A percentile compares a stretch with the other conserved stretches of the same genome.
phyloP scores from a whole-genome alignment of 208 protist genomes.

The Willaertia magna region DNA sequence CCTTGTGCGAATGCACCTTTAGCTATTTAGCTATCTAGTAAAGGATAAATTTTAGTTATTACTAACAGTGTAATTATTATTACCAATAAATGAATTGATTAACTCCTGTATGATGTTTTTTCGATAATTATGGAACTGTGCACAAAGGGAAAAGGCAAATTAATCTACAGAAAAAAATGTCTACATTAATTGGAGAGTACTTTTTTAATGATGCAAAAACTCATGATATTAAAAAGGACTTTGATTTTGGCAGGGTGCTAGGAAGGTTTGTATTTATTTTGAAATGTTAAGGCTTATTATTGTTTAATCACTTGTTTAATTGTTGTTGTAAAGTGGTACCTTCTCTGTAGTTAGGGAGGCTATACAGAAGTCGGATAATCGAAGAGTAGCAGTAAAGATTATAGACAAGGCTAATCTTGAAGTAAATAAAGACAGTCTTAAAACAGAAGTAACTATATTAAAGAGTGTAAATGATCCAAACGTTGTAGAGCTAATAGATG shows the following conservation, averaged over 20 bases:
- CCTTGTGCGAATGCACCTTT: too few species aligned
- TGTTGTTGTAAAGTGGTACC: background rate
- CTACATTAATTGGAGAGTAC: background rate
- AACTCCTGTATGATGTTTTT: too few species aligned
- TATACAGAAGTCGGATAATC: background rate
- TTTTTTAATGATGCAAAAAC: background rate
- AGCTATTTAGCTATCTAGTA: too few species aligned
- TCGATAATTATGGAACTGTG: too few species aligned
- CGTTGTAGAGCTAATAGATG: constrained; percentile 14
- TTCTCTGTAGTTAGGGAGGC: background rate
- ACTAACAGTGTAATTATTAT: too few species aligned
- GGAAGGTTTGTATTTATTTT: background rate
- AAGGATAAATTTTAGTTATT: too few species aligned
- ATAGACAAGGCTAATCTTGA: constrained; percentile 31
- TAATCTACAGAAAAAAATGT: background rate
- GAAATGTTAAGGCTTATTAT: background rate
- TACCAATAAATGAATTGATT: too few species aligned
- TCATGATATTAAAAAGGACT: constrained; percentile 11
- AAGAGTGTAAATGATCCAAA: constrained; percentile 12
- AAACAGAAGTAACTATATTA: constrained; percentile 30
- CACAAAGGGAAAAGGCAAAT: too few species aligned
- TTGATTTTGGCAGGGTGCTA: background rate
- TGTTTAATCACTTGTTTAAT: background rate
- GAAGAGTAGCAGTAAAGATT: constrained; percentile 27
- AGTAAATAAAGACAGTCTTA: constrained; percentile 19